phyloP scores from a whole-genome alignment of 2,329 filamentous ascomycete species.

The Aureobasidium namibiae region DNA sequence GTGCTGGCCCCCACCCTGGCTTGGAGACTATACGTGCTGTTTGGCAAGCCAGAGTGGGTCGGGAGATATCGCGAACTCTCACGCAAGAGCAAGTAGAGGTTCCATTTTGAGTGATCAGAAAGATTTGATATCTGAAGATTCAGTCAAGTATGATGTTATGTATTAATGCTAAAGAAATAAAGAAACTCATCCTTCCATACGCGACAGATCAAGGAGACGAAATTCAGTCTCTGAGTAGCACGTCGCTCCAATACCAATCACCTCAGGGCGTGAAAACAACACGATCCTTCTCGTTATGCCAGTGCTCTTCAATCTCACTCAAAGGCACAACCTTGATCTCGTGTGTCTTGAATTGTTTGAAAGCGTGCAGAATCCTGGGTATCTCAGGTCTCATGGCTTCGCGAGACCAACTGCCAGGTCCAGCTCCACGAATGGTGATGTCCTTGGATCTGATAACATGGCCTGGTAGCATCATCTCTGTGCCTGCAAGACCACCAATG shows the following conservation, averaged over 20 bases:
- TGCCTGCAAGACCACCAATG: slow-evolving; percentile 40
- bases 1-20: neutral
- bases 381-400: slow-evolving; percentile 18
- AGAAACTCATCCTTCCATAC: too few species aligned
- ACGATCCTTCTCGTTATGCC: slow-evolving; percentile 19
- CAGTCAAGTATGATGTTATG: too few species aligned
- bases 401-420: slow-evolving; percentile 23
- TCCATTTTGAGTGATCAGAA: neutral
- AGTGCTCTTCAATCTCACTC: slow-evolving; percentile 19
- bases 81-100: neutral
- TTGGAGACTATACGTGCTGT: slow-evolving; percentile 4
- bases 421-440: slow-evolving; percentile 32
- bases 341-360: slow-evolving; percentile 15
- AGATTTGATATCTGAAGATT: too few species aligned
- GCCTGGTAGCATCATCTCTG: slow-evolving; percentile 32
- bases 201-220: neutral
- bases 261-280: slow-evolving; percentile 18
- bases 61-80: neutral
- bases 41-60: slow-evolving; percentile 3
- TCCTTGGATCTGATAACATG: slow-evolving; percentile 41
- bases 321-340: slow-evolving; percentile 17
- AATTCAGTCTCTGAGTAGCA: neutral
- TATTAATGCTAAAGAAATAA: neutral
- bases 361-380: slow-evolving; percentile 18
- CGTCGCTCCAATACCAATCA: neutral